Evolutionary conservation across 1,139 yeast species (phyloP), one percentile per base, ranked within the genome.

Genomic region (Sugiyamaella paludigena): DNA sequence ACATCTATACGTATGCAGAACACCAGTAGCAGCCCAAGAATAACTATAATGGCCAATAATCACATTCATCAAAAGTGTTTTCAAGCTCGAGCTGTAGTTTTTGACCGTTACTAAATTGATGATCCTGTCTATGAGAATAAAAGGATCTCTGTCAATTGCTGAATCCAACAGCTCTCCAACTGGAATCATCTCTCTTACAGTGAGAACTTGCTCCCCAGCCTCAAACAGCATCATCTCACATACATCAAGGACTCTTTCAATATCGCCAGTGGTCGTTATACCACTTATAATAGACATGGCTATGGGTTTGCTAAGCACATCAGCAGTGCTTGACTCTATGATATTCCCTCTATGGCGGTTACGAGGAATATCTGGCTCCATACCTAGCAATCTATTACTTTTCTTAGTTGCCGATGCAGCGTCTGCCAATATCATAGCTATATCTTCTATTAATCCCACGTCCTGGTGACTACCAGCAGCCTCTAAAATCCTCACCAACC

Each of bases 1-100:
- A 8, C 29, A n/a, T 6, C 65, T 55, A 47, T 61, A 63, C 1
- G 49, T 48, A 24, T 60, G 56, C 15, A 63, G 53, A n/a, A 50
- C 49, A 8, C 53, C 52, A 36, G 47, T 43, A 7, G 57, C 43
- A 2, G 48, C 43, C 52, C 56, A 51, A 2, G 39, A 37, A 24
- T 36, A 29, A 7, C 49, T 37, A 12, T 40, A 47, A 13, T 48
- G 28, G 10, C 47, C 48, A 13, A 55, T 34, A 2, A 49, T 35
- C 13, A 41, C 24, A 39, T 55, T 56, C 48, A 51, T 43, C 9
- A 52, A 29, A 11, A 54, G 41, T 7, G 57, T 52, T 10, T 35
- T 29, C 36, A 31, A 30, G 11, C 36, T 40, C 7, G 24, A 5
- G 12, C 45, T 36, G 19, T 28, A 44, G 4, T 19, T 28, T 29